phyloP scores from a whole-genome alignment of 2,329 filamentous ascomycete species.

The Coniochaeta sp. region DNA sequence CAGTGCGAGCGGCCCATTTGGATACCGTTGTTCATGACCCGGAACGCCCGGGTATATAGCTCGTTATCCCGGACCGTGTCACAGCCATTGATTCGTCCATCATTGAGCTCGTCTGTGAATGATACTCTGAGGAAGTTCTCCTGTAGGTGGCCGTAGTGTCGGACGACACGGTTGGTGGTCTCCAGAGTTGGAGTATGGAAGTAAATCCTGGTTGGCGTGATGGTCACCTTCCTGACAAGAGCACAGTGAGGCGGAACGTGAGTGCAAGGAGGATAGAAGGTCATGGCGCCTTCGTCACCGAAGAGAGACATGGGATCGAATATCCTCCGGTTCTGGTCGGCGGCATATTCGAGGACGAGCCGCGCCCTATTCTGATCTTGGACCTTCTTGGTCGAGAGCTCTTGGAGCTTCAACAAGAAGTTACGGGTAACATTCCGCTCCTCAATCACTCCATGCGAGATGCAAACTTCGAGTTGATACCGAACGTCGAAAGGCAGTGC shows the following conservation, averaged over 20 bases:
- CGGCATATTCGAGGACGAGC: constrained; percentile 67
- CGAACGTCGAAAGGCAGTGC: constrained; percentile 63
- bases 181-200: constrained; percentile 74
- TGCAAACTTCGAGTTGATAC: constrained; percentile 88
- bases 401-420: constrained; percentile 58
- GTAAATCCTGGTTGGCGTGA: constrained; percentile 81
- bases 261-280: constrained; percentile 33
- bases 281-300: constrained; percentile 39
- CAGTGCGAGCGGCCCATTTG: constrained; percentile 74
- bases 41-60: constrained; percentile 66
- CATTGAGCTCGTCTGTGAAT: constrained; percentile 72
- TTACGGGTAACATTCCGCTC: constrained; percentile 64
- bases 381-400: constrained; percentile 23
- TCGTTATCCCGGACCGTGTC: constrained; percentile 55
- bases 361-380: constrained; percentile 45
- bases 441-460: constrained; percentile 71
- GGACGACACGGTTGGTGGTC: constrained; percentile 78
- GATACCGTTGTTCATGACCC: constrained; percentile 71
- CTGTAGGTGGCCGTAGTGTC: constrained; percentile 58
- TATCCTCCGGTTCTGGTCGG: constrained; percentile 53
- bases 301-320: constrained; percentile 72
- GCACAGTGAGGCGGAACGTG: constrained; percentile 66
- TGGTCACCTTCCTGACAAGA: constrained; percentile 64
- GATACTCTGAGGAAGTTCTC: constrained; percentile 86
- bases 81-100: constrained; percentile 52